Conservation (phyloP, 2,329 filamentous ascomycete genomes). For the Penicillium sp. region DNA sequence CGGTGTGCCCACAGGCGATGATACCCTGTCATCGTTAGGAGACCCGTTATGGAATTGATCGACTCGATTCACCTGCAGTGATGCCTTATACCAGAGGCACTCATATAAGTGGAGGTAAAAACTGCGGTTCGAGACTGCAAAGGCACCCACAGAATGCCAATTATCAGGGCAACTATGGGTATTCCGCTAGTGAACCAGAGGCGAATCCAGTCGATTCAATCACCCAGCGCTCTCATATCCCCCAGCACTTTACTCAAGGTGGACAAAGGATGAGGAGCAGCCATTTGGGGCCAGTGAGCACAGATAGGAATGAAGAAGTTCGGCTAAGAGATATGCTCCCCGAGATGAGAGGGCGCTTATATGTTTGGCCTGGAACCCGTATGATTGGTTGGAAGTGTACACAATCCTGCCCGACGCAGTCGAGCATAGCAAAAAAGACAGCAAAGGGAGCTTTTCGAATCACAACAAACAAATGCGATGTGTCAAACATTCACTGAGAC, state of each 20-base stretch:
- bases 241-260: neutral
- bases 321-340: too few species aligned
- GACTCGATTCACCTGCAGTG: neutral
- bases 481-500: too few species aligned
- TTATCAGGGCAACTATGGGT: neutral
- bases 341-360: too few species aligned
- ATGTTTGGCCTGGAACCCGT: too few species aligned
- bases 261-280: neutral
- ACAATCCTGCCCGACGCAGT: too few species aligned
- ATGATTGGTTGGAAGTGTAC: too few species aligned
- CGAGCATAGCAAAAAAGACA: too few species aligned
- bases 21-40: conserved; percentile 6
- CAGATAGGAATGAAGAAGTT: neutral
- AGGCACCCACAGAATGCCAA: conserved; percentile 1
- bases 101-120: neutral
- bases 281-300: neutral
- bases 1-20: conserved; percentile 16
- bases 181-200: neutral
- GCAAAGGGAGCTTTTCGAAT: too few species aligned
- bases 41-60: neutral
- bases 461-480: too few species aligned
- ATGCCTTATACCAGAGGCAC: neutral
- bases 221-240: neutral
- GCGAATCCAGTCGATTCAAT: neutral
- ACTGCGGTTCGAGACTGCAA: neutral